Evolutionary conservation across 169 alveolate species (phyloP), one percentile per base, ranked within the genome.

Genomic region (Theileria orientalis): DNA sequence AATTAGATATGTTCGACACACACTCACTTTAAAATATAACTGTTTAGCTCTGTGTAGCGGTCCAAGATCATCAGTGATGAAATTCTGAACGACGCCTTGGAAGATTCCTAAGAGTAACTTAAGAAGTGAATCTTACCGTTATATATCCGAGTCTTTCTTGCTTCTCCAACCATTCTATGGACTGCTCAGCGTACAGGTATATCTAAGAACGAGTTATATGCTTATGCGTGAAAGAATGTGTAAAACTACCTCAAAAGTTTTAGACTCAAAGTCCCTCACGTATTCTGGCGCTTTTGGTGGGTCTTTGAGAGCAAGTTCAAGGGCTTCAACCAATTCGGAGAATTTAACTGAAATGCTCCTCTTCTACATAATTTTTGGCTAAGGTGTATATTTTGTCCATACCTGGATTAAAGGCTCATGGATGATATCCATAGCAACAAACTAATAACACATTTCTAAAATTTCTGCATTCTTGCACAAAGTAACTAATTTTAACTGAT

Each of bases 181-280:
- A 74, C 35, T 66, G 40, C 40, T 68, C 86, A 8, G 78, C 59
- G 41, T 62, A 57, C 7, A 76, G 78, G 74, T 76, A 76, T 2
- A 76, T 37, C 86, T 76, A 32, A 42, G 19, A 42, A n/a, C 19
- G 16, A 25, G 9, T 49, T 66, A 61, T 21, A 0, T 13, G 19
- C 42, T 13, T 33, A 11, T 14, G 3, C 19, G 61, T 19, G 29
- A 13, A 2, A n/a, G n/a, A n/a, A n/a, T n/a, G n/a, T n/a, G n/a
- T n/a, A n/a, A 21, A 32, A 32, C 13, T 62, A 76, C 86, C 63
- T 63, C 66, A 21, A 41, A 68, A 16, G 86, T 70, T 29, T 66
- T 73, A 49, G 62, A 63, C 67, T 76, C 78, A 30, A 76, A 76
- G 23, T 60, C 61, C 29, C 66, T 54, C 29, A 57, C 78, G 1